These are phyloP conservation scores for Saccharomyces uvarum DNA, from an alignment of 1,139 yeast genomes.

Conservation along the genomic window DNA sequence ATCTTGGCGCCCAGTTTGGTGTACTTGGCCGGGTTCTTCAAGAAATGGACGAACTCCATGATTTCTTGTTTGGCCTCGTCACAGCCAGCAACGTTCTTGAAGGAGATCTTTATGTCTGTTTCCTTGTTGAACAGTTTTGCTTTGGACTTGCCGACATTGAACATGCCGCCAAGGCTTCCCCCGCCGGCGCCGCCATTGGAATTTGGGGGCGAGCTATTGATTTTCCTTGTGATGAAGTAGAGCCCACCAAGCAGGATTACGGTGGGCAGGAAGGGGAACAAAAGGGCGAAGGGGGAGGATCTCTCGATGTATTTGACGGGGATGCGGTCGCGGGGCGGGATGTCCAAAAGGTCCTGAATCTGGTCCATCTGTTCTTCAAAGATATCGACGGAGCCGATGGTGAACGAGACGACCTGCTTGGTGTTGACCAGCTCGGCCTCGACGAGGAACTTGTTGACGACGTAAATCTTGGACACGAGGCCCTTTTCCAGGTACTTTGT, in stretches of 20 bases:
- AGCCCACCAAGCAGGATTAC: slow-evolving; percentile 77
- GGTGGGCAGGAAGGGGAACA: slow-evolving; percentile 79
- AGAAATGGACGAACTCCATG: slow-evolving; percentile 91
- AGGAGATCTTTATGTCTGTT: slow-evolving; percentile 78
- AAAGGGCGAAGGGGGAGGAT: slow-evolving; percentile 53
- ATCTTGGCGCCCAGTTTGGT: slow-evolving; percentile 92
- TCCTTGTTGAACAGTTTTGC: slow-evolving; percentile 91
- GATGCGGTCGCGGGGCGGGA: slow-evolving; percentile 57
- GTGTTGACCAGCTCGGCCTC: slow-evolving; percentile 56
- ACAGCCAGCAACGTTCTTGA: slow-evolving; percentile 95
- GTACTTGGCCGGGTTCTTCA: slow-evolving; percentile 81
- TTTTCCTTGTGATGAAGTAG: slow-evolving; percentile 56
- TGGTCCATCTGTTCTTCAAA: slow-evolving; percentile 78
- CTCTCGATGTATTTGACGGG: slow-evolving; percentile 78
- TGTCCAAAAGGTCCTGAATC: slow-evolving; percentile 61
- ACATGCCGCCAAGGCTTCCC: slow-evolving; percentile 47
- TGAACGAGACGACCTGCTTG: slow-evolving; percentile 43
- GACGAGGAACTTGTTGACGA: slow-evolving; percentile 70
- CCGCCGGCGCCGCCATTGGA: slow-evolving; percentile 43
- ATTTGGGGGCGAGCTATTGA: slow-evolving; percentile 36
- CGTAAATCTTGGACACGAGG: slow-evolving; percentile 65
- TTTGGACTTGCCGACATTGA: slow-evolving; percentile 74
- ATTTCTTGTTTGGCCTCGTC: slow-evolving; percentile 97
- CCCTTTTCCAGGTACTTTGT: slow-evolving; percentile 77
- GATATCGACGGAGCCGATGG: slow-evolving; percentile 86